Evolutionary conservation across 2,329 filamentous ascomycete species (phyloP).

Genomic region (Cytospora mali): DNA sequence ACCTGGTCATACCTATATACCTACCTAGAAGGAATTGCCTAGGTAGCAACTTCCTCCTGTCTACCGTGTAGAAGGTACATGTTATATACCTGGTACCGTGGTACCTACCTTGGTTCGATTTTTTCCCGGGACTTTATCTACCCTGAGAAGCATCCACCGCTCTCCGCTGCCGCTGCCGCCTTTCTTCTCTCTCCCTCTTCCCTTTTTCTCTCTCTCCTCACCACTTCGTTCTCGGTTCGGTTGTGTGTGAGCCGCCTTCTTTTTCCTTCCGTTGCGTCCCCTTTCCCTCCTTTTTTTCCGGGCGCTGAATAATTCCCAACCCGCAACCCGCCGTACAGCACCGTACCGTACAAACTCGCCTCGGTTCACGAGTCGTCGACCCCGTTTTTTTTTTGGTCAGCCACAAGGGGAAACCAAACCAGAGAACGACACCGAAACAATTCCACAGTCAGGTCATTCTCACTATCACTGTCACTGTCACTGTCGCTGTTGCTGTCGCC

Average conservation of each 20-base stretch:
- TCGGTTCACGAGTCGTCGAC: constrained; percentile 18
- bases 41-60: neutral
- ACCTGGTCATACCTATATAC: no score
- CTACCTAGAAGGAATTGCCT: no score
- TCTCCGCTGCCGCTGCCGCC: constrained; percentile 17
- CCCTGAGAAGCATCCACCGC: constrained; percentile 21
- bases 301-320: constrained; percentile 21
- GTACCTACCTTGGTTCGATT: constrained; percentile 18
- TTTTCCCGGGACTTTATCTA: constrained; percentile 25
- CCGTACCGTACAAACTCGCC: constrained; percentile 2
- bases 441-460: constrained; percentile 7
- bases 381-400: constrained; percentile 3
- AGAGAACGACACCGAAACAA: neutral
- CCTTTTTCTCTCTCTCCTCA: constrained; percentile 8
- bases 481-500: constrained; percentile 12
- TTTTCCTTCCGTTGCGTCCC: constrained; percentile 11
- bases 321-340: constrained; percentile 6
- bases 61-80: no score
- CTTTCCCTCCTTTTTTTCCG: constrained; percentile 19
- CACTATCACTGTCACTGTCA: neutral
- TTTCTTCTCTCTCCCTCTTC: constrained; percentile 8
- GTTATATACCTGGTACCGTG: neutral
- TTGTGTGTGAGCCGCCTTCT: constrained; percentile 7
- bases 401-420: neutral
- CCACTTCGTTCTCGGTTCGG: neutral